A percentile compares a stretch with the other conserved stretches of the same genome.
These are phyloP conservation scores for Tulasnella sp. DNA, from an alignment of 768 basidiomycete genomes.

Conservation along the genomic window DNA sequence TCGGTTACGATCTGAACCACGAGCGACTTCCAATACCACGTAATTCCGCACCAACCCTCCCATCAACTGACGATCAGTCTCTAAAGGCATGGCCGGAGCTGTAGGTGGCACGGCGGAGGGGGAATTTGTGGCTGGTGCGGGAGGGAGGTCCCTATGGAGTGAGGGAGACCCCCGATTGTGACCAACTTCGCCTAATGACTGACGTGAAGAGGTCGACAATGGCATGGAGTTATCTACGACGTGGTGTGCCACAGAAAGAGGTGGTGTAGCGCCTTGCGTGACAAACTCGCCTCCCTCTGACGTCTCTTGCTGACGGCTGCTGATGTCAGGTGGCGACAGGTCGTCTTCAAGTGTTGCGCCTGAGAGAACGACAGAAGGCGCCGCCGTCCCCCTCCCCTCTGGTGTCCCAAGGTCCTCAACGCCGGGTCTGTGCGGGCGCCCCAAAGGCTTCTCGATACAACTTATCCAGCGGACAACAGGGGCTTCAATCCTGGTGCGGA, in stretches of 20 bases:
- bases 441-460: constrained; percentile 50
- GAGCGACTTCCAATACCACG: constrained; percentile 55
- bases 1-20: background rate
- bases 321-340: too few relatives aligned
- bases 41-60: constrained; percentile 60
- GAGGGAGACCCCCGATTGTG: background rate
- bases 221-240: background rate
- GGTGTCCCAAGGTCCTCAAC: background rate
- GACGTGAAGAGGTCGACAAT: background rate
- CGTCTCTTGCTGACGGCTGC: too few relatives aligned
- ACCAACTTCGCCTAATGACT: background rate
- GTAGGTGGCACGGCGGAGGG: background rate
- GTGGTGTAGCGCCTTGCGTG: background rate
- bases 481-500: constrained; percentile 59
- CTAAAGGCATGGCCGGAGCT: background rate
- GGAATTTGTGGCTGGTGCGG: background rate
- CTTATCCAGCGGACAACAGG: constrained; percentile 72
- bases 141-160: background rate
- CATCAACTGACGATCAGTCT: constrained; percentile 29
- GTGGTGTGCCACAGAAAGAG: background rate
- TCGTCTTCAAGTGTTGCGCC: too few relatives aligned
- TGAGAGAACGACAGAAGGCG: too few relatives aligned
- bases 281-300: background rate
- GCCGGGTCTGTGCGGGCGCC: background rate
- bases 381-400: background rate